Conservation (phyloP, 2,329 filamentous ascomycete genomes). For the Cladosporium sphaerospermum region DNA sequence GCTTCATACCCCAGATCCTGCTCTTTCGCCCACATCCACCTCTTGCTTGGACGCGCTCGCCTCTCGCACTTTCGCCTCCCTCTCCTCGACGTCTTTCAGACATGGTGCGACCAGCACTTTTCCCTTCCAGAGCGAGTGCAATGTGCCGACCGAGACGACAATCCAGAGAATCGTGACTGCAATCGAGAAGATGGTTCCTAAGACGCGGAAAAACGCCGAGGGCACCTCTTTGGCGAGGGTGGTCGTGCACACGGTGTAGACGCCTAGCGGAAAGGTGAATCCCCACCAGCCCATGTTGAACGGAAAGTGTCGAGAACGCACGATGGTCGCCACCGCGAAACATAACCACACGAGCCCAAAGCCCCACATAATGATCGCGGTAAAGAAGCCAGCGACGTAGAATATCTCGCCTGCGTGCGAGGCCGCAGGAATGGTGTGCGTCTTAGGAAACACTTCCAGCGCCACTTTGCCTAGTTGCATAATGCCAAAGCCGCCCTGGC, state of each 20-base stretch:
- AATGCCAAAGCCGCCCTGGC: slow-evolving; percentile 55
- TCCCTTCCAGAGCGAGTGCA: slow-evolving; percentile 41
- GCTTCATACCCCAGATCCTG: no score
- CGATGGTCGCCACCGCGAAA: slow-evolving; percentile 47
- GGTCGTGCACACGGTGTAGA: slow-evolving; percentile 46
- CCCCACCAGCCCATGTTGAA: slow-evolving; percentile 62
- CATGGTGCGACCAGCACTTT: slow-evolving; percentile 49
- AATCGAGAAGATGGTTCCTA: slow-evolving; percentile 49
- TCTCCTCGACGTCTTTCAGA: slow-evolving; percentile 25
- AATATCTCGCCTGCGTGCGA: slow-evolving; percentile 47
- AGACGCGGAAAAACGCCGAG: slow-evolving; percentile 48
- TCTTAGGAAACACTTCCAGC: slow-evolving; percentile 34
- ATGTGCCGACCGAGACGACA: slow-evolving; percentile 44
- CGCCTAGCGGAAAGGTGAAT: slow-evolving; percentile 54
- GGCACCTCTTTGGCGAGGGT: slow-evolving; percentile 46
- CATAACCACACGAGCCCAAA: slow-evolving; percentile 50
- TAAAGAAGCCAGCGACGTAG: slow-evolving; percentile 51
- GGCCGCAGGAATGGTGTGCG: slow-evolving; percentile 31
- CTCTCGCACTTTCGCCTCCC: neutral
- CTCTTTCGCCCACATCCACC: neutral
- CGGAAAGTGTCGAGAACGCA: slow-evolving; percentile 41
- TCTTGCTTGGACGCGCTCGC: neutral
- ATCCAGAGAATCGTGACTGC: slow-evolving; percentile 51
- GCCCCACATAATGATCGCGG: slow-evolving; percentile 49
- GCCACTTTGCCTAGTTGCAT: slow-evolving; percentile 40